These are phyloP conservation scores for Scheffersomyces titani DNA, from an alignment of 1,139 yeast species.

Conservation along the genomic window DNA sequence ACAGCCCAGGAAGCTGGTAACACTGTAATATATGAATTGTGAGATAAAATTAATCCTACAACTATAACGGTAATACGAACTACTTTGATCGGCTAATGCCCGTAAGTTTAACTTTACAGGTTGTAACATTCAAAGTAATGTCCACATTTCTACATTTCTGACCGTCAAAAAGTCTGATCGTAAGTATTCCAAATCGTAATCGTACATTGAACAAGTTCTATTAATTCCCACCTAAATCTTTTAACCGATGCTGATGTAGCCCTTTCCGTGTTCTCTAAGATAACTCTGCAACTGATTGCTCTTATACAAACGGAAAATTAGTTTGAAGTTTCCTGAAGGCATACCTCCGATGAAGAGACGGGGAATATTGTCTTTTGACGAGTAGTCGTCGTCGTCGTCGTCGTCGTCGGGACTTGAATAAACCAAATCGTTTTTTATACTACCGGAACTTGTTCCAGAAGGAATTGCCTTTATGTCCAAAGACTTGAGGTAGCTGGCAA, in stretches of 20 bases:
- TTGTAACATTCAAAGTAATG: no score
- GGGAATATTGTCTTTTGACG: constrained; percentile 24
- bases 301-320: constrained; percentile 22
- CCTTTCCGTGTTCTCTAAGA: constrained; percentile 27
- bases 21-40: no score
- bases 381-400: constrained; percentile 8
- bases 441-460: constrained; percentile 2
- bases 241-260: constrained; percentile 23
- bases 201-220: not conserved
- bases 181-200: no score
- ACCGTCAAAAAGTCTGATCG: no score
- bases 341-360: constrained; percentile 33
- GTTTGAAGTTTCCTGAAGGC: constrained; percentile 30
- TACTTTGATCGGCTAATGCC: no score
- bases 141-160: not conserved
- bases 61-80: not conserved
- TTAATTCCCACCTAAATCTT: no score
- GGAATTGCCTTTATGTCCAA: constrained; percentile 2
- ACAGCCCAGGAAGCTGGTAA: not conserved
- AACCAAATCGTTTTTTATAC: constrained; percentile 10
- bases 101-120: no score
- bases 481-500: constrained; percentile 24
- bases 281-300: constrained; percentile 19
- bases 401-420: constrained; percentile 7
- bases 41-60: not conserved